Evolutionary conservation across 2,329 filamentous ascomycete species (phyloP).

Genomic region (Pestalotiopsis sp.): DNA sequence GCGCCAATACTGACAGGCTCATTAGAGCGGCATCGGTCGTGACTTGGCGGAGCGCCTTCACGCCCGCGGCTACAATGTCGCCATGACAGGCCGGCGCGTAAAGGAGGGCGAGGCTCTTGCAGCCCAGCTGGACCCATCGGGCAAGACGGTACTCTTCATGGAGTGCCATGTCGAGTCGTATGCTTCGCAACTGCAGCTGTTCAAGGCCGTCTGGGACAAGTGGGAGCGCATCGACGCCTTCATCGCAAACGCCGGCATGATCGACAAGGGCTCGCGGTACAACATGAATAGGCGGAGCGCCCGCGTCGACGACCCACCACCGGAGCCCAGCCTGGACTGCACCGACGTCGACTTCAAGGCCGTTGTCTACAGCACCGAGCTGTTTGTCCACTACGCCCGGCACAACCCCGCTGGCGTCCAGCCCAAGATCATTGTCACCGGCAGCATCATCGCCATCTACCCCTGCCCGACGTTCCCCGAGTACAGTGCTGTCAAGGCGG

Average conservation of each 20-base stretch:
- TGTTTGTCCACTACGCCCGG: constrained; percentile 21
- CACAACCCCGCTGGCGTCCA: constrained; percentile 19
- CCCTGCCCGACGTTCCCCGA: constrained; percentile 19
- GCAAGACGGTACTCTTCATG: constrained; percentile 17
- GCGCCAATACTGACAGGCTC: neutral
- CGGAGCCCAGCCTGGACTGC: constrained; percentile 17
- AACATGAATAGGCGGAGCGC: constrained; percentile 12
- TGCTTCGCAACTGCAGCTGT: constrained; percentile 14
- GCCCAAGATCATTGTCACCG: constrained; percentile 21
- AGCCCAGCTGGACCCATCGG: neutral
- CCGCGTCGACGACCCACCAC: constrained; percentile 17
- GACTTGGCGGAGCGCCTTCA: constrained; percentile 12
- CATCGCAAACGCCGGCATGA: constrained; percentile 20
- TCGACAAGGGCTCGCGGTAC: constrained; percentile 19
- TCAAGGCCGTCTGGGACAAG: constrained; percentile 18
- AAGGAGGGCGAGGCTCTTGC: neutral
- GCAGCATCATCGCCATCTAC: constrained; percentile 18
- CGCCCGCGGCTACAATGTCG: constrained; percentile 12
- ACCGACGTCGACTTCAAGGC: constrained; percentile 20
- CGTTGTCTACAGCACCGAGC: constrained; percentile 20
- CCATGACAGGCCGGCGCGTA: constrained; percentile 5
- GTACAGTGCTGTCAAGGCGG: constrained; percentile 19
- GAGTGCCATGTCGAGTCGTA: constrained; percentile 19
- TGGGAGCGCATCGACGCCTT: constrained; percentile 19
- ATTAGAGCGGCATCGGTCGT: constrained; percentile 10